Base-by-base conservation (phyloP, 139 green algal species). In the Tetraselmis striata region DNA sequence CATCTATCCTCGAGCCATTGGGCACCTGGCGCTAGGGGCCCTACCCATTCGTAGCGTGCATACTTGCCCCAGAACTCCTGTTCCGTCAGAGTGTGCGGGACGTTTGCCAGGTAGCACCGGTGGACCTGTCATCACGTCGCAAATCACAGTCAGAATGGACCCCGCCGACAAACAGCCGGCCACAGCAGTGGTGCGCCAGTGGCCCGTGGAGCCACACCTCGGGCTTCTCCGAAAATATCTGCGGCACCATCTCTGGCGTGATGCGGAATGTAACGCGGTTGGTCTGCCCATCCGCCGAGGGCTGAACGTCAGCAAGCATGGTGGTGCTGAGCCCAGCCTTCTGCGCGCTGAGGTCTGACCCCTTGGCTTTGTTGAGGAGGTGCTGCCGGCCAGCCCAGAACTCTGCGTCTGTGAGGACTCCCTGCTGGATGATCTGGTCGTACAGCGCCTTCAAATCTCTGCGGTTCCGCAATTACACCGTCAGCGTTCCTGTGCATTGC, bases 31-130 rank as follows among this genome's bases (percentile, higher is more conserved):
- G n/a, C n/a, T n/a, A n/a, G n/a, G n/a, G n/a, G n/a, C n/a, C n/a
- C n/a, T n/a, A n/a, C n/a, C 77, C 32, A 32, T 31, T 80, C 24
- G 77, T 80, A 80, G 45, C 45, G 45, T 18, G 45, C 45, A 18
- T 87, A 93, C n/a, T 80, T 83, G 5, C 79, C 78, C 88, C 88
- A 93, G 28, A 93, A 93, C 2, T 86, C 85, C 30, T 89, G 84
- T 27, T 92, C 88, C 23, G 80, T 59, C 78, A 90, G 59, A 26
- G 31, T 82, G 30, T 83, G 31, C 0, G 89, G 89, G 24, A 93
- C 89, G 59, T 91, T 83, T 0, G 80, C 80, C 76, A 86, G 32
- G 82, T 83, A 90, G n/a, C 88, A 89, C n/a, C 82, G 82, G 27
- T 90, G 79, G 27, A 93, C 82, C 75, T 93, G 85, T 0, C 88